Evolutionary conservation across 805 yeast species (phyloP).

Genomic region (Brettanomyces sp.): DNA sequence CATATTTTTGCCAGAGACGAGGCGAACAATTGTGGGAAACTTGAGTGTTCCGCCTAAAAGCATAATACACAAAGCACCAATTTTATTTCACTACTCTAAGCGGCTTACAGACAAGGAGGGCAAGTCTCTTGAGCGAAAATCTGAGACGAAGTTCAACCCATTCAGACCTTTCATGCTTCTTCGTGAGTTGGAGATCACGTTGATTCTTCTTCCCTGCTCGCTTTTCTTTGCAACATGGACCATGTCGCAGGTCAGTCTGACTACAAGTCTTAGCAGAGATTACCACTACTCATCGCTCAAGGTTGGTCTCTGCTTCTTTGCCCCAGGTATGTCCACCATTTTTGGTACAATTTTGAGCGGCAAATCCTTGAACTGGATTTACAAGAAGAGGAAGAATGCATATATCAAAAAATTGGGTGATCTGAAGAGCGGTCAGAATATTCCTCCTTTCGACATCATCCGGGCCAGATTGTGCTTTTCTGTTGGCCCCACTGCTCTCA

Average conservation of each 20-base stretch:
- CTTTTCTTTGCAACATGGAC: conserved; percentile 66
- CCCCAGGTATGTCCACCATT: conserved; percentile 63
- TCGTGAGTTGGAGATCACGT: background rate
- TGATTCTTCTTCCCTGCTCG: background rate
- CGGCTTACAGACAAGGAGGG: conserved; percentile 24
- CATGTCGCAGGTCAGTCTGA: conserved; percentile 54
- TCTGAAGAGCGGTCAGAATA: background rate
- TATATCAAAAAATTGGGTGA: conserved; percentile 18
- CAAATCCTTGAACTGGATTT: conserved; percentile 41
- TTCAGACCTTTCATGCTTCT: conserved; percentile 8
- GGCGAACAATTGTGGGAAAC: conserved; percentile 64
- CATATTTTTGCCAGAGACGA: conserved; percentile 63
- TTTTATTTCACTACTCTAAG: conserved; percentile 23
- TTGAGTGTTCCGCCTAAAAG: conserved; percentile 49
- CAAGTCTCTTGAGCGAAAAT: conserved; percentile 15
- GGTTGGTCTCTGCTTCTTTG: conserved; percentile 65
- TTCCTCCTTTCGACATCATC: conserved; percentile 43
- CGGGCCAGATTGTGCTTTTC: conserved; percentile 44
- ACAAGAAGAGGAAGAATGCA: conserved; percentile 26
- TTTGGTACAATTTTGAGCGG: conserved; percentile 56
- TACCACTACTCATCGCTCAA: conserved; percentile 46
- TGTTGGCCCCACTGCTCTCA: conserved; percentile 29
- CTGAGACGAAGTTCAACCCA: conserved; percentile 16
- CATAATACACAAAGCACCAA: conserved; percentile 35
- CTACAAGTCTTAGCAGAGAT: conserved; percentile 39